Base-by-base conservation (phyloP, 352 stramenopile genomes). In the Thalassiosira oceanica region DNA sequence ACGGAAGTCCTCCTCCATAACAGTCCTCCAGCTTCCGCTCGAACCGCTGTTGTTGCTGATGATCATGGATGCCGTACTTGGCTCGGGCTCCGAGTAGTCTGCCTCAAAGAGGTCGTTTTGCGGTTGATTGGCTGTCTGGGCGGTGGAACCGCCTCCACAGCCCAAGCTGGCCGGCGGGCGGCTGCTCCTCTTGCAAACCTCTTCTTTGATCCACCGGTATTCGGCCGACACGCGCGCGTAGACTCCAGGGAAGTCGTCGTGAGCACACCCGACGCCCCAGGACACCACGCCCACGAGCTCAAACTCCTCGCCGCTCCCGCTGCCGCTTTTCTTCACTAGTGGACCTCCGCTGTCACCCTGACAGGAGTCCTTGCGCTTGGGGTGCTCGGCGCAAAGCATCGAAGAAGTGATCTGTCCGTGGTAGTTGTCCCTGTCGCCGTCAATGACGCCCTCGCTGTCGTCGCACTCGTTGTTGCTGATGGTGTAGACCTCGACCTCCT, bases 261-360 rank as follows among this genome's bases (percentile, higher is more conserved):
- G 18, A n/a, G 64, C 75, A 29, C 83, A 90, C 27, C 60, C 80
- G 2, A 73, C 43, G 10, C 73, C 77, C 35, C 75, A 87, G 36
- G 52, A 78, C 3, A 85, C 63, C 13, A 90, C 16, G 13, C 86
- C 86, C 3, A 90, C 76, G n/a, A n/a, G n/a, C n/a, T n/a, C n/a
- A n/a, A n/a, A n/a, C n/a, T n/a, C n/a, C 6, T 89, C 31, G 21
- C 2, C 35, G 16, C 26, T 15, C 0, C 7, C 27, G 10, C 58
- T n/a, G 7, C 36, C 50, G 6, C 24, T 18, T 26, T 43, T 41
- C 0, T 61, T 68, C 10, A 82, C 49, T 23, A 83, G 51, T 10
- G 65, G 61, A 33, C 68, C 78, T 10, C 79, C 79, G 0, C 58
- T 78, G 53, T 87, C 79, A 2, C 74, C 79, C 20, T 83, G 57